Evolutionary conservation across 495 filamentous ascomycete genomes (phyloP), one percentile per base, ranked within the genome.

Genomic region (Zalerion maritima): DNA sequence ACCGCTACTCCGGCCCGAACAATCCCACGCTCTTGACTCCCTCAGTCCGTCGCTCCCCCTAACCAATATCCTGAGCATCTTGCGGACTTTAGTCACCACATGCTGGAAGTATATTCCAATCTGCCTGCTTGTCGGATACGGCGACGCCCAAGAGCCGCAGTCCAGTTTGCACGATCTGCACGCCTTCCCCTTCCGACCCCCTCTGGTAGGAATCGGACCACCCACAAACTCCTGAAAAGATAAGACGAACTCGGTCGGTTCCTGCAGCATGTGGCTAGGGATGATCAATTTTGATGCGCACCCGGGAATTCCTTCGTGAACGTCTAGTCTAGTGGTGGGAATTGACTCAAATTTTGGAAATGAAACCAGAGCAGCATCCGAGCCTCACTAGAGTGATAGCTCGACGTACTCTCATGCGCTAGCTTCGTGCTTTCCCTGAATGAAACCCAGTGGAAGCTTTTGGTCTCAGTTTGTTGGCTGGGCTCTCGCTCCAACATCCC

Each of bases 221-320:
- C 11, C 11, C 25, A 5, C 5, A 14, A 14, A 5, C 8, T 16
- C 14, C 5, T 5, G 11, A 27, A 14, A 27, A 27, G 25, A 27
- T 27, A 27, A n/a, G 25, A 27, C 18, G 25, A 27, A 27, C 25
- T 27, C 25, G 25, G 18, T 27, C 25, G 15, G 25, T 27, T 27
- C 25, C 15, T 27, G 25, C 25, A 4, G 15, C 4, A 4, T 4
- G 24, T n/a, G 6, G 24, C 12, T 26, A 17, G 15, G 14, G 25
- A 16, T 17, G 25, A 27, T 27, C 25, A 27, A 27, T 14, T 16
- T 27, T 27, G 25, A 27, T 27, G 25, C 18, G 25, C 25, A 17
- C 14, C 25, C 25, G 25, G 25, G 25, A 27, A 16, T 14, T 4
- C 24, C 4, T n/a, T 14, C 24, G 12, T 14, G 11, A 12, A 4